phyloP scores from a whole-genome alignment of 2,329 filamentous ascomycete species.

The Aspergillus cejpii region DNA sequence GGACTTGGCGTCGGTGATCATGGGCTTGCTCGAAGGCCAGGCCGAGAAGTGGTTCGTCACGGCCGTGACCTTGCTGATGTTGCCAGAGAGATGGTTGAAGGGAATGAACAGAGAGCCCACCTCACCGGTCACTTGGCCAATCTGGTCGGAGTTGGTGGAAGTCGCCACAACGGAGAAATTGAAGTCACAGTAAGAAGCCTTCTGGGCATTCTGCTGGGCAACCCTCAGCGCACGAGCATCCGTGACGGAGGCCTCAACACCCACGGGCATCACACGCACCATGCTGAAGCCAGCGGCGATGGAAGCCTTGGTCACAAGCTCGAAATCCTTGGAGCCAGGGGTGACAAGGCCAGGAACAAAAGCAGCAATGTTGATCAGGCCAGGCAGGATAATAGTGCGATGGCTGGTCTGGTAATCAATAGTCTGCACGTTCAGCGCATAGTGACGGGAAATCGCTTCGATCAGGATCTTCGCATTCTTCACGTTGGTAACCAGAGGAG shows the following conservation, averaged over 20 bases:
- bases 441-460: conserved; percentile 86
- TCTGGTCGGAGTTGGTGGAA: conserved; percentile 65
- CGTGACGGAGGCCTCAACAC: conserved; percentile 64
- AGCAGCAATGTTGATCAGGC: conserved; percentile 70
- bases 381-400: conserved; percentile 64
- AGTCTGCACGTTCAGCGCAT: conserved; percentile 71
- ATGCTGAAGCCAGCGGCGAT: conserved; percentile 71
- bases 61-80: conserved; percentile 75
- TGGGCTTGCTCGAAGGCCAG: conserved; percentile 71
- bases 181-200: conserved; percentile 65
- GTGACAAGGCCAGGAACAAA: conserved; percentile 69
- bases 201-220: conserved; percentile 64
- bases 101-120: conserved; percentile 77
- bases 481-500: conserved; percentile 93
- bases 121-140: conserved; percentile 63
- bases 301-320: conserved; percentile 64
- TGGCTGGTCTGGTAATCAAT: conserved; percentile 92
- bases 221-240: conserved; percentile 64
- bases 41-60: conserved; percentile 71
- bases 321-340: conserved; percentile 59
- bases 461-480: conserved; percentile 98
- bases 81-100: conserved; percentile 72
- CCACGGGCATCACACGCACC: conserved; percentile 71
- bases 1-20: conserved; percentile 72
- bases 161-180: conserved; percentile 73